Evolutionary conservation across 345 rosid genomes (phyloP), one percentile per base, ranked within the genome.

Genomic region (Sisymbrium irio): DNA sequence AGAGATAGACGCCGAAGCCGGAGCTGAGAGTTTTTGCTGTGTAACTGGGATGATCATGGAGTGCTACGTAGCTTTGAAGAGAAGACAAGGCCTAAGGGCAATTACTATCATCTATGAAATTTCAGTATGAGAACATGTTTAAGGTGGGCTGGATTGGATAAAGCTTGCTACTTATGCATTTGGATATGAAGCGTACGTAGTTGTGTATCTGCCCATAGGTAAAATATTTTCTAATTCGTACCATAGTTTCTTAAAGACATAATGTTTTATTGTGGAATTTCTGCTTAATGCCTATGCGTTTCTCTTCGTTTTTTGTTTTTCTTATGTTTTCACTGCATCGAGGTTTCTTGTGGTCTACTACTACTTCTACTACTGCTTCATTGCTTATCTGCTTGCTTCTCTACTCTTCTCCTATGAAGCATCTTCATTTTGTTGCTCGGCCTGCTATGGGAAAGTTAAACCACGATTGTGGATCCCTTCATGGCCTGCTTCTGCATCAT

Each of bases 1-100:
- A 84, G 87, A 82, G 99, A 95, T 53, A 87, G 91, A 19, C 97
- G 87, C 78, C 73, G 96, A 62, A 95, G 97, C 90, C 87, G 99
- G 88, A 95, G 99, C 83, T 95, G 77, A 86, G 79, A 40, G 65
- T 56, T 45, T 35, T 9, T 71, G 71, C 75, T 76, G 27, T 15
- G 32, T 20, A 36, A 68, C 14, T 22, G 50, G 44, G 47, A 74
- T 49, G 49, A 57, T 33, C 33, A 17, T 14, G 69, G 53, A 61
- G 58, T 44, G 32, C 30, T 68, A 70, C 68, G 60, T 74, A 32
- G 67, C 63, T 47, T 57, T 64, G 79, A 71, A 50, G 77, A 70
- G 69, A 78, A 69, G 81, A 69, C 40, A 27, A 14, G 15, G 49
- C 15, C 81, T 79, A 69, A 82, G 85, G 79, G 77, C 85, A 83